Evolutionary conservation across 768 basidiomycete genomes (phyloP).

Genomic region (Trametes cubensis): DNA sequence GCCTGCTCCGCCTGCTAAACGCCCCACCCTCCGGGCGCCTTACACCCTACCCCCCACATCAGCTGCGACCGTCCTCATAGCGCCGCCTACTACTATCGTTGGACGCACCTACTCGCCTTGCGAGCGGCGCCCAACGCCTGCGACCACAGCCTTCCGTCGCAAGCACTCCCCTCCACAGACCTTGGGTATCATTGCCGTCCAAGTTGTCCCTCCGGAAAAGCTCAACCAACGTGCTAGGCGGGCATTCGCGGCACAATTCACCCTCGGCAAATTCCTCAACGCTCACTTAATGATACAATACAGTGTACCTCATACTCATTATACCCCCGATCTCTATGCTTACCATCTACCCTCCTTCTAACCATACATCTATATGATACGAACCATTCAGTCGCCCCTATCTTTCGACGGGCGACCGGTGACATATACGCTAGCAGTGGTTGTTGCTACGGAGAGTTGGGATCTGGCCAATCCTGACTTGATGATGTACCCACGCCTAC

Average conservation of each 20-base stretch:
- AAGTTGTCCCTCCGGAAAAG: not conserved
- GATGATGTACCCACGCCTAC: too few species aligned
- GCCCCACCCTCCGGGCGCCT: not conserved
- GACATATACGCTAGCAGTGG: not conserved
- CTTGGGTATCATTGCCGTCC: not conserved
- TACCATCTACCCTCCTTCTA: not conserved
- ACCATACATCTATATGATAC: not conserved
- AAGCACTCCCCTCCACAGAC: not conserved
- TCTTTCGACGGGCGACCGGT: too few species aligned
- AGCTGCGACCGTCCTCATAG: not conserved
- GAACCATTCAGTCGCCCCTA: too few species aligned
- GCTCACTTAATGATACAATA: too few species aligned
- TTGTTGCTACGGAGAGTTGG: not conserved
- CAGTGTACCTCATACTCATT: not conserved
- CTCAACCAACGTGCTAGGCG: constrained; percentile 5
- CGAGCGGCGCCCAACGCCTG: not conserved
- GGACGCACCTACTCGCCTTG: not conserved
- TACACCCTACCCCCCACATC: not conserved
- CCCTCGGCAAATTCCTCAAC: not conserved
- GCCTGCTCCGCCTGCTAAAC: not conserved
- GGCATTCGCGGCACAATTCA: not conserved
- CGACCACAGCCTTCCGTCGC: not conserved
- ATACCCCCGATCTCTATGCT: not conserved
- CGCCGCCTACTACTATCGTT: not conserved
- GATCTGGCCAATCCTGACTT: not conserved